Percentiles rank a stretch among this genome's conserved stretches.
Conservation (phyloP, 495 filamentous ascomycete species). For the Friedmanniomyces endolithicus region DNA sequence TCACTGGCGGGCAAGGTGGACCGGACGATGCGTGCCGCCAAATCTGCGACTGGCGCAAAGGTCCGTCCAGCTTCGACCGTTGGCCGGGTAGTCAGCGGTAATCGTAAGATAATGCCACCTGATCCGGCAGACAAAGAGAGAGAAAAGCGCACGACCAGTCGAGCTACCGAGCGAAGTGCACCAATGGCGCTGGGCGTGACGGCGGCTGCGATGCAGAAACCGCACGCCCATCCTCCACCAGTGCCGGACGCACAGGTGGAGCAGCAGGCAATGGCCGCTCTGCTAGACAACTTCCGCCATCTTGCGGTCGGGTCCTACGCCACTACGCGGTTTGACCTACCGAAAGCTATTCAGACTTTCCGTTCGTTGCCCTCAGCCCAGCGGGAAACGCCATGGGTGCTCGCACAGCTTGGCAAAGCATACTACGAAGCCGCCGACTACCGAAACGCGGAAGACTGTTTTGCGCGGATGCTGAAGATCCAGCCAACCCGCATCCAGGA, state of each 20-base stretch:
- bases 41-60: constrained; percentile 51
- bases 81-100: constrained; percentile 77
- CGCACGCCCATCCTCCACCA: not conserved
- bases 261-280: constrained; percentile 60
- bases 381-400: constrained; percentile 88
- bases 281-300: constrained; percentile 72
- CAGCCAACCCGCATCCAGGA: constrained; percentile 72
- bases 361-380: constrained; percentile 56
- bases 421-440: constrained; percentile 82
- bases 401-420: constrained; percentile 77
- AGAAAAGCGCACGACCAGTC: constrained; percentile 21
- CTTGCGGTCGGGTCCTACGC: constrained; percentile 67
- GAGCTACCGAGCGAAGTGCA: constrained; percentile 4
- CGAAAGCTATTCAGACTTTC: constrained; percentile 61
- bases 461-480: constrained; percentile 58
- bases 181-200: not conserved
- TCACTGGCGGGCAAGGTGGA: constrained; percentile 35
- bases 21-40: constrained; percentile 53
- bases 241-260: constrained; percentile 28
- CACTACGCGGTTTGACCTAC: constrained; percentile 62
- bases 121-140: constrained; percentile 41
- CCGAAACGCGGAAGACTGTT: constrained; percentile 71
- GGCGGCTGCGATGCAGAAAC: constrained; percentile 4
- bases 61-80: constrained; percentile 50
- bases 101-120: constrained; percentile 54